Conservation (phyloP, 106 monocot species). For the Chionographis japonica region DNA sequence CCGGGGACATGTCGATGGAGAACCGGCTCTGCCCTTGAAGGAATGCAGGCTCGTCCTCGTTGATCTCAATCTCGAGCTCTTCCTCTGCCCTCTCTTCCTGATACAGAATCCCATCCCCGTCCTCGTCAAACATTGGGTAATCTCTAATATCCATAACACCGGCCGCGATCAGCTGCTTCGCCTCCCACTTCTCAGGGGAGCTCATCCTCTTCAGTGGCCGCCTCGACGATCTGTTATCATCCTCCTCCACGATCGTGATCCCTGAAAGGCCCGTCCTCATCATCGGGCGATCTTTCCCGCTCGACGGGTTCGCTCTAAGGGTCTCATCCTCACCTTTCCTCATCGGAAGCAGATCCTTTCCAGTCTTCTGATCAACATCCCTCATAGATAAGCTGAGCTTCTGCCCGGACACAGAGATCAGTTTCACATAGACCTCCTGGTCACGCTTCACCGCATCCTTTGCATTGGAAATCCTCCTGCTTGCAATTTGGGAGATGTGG, state of each 20-base stretch:
- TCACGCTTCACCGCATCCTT: conserved; percentile 81
- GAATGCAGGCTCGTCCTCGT: conserved; percentile 95
- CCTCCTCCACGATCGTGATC: conserved; percentile 61
- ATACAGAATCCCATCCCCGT: conserved; percentile 81
- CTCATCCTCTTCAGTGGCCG: conserved; percentile 94
- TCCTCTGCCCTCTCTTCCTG: conserved; percentile 93
- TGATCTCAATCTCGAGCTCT: conserved; percentile 89
- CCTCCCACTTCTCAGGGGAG: conserved; percentile 96
- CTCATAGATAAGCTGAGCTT: conserved; percentile 83
- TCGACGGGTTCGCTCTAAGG: conserved; percentile 54
- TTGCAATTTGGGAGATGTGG: conserved; percentile 84
- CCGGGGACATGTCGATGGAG: conserved; percentile 94
- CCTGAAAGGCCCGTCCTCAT: conserved; percentile 69
- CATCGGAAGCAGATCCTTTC: conserved; percentile 77
- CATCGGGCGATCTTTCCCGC: conserved; percentile 26
- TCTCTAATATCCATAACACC: conserved; percentile 74
- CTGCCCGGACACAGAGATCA: conserved; percentile 76
- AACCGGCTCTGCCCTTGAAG: conserved; percentile 91
- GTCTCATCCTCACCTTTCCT: conserved; percentile 50
- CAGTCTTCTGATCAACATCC: conserved; percentile 87
- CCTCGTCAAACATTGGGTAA: conserved; percentile 81
- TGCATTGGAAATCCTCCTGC: conserved; percentile 48
- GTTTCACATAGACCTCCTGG: conserved; percentile 83
- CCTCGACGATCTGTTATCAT: conserved; percentile 33
- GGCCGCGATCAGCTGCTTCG: conserved; percentile 81